Percentiles rank a stretch among this genome's conserved stretches.
Evolutionary conservation across 805 yeast species (phyloP).

Genomic region (Limtongia smithiae): DNA sequence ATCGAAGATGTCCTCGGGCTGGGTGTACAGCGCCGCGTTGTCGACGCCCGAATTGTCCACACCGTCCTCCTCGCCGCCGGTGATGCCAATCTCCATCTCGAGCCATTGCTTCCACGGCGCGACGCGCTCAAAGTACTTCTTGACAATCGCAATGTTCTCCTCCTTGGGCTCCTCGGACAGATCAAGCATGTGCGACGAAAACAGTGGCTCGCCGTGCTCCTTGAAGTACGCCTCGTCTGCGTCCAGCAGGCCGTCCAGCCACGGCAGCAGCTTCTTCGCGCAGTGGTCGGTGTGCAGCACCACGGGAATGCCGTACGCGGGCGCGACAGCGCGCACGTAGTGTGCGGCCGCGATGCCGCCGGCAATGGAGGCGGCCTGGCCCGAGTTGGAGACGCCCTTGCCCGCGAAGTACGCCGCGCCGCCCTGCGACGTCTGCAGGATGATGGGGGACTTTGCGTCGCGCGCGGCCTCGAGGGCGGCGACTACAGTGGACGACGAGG

Average conservation of each 20-base stretch:
- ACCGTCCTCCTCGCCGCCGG: conserved; percentile 99
- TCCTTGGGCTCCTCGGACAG: conserved; percentile 95
- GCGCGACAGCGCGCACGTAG: conserved; percentile 94
- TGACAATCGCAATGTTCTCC: conserved; percentile 92
- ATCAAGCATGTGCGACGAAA: conserved; percentile 99
- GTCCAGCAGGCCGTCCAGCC: conserved; percentile 97
- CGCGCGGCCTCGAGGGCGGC: conserved; percentile 98
- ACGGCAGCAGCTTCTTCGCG: conserved; percentile 95
- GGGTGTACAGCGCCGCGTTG: conserved; percentile 85
- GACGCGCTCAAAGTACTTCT: conserved; percentile 90
- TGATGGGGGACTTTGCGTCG: conserved; percentile 90
- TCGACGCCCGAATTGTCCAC: conserved; percentile 95
- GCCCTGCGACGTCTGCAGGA: conserved; percentile 96
- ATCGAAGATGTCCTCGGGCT: conserved; percentile 88
- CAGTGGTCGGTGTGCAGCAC: conserved; percentile 95
- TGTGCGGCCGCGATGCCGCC: conserved; percentile 98
- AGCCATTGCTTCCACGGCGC: conserved; percentile 94
- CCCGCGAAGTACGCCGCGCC: conserved; percentile 99
- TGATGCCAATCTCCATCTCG: conserved; percentile 99
- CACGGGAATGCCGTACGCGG: conserved; percentile 94
- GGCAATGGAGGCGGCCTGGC: conserved; percentile 89
- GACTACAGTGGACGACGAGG: conserved; percentile 94
- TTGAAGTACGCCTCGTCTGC: conserved; percentile 94
- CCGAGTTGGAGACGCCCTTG: conserved; percentile 92
- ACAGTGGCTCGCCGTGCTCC: conserved; percentile 86